Percentiles rank a stretch among this genome's conserved stretches.
Conservation (phyloP, 352 stramenopile species). For the Aphanomyces euteiches region DNA sequence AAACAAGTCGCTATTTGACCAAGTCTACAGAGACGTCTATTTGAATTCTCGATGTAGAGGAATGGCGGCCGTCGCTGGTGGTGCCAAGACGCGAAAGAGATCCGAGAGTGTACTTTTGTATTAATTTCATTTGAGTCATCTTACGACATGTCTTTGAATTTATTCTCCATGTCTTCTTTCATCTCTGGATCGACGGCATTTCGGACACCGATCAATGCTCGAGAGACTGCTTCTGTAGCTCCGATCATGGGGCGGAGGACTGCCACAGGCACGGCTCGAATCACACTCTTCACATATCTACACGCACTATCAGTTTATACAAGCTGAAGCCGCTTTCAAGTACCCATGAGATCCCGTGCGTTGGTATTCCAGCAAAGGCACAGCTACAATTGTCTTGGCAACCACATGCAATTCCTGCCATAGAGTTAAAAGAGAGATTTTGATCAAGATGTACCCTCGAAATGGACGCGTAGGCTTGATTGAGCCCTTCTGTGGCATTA, state of each 20-base stretch:
- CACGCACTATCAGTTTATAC: neutral
- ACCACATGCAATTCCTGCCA: slow-evolving; percentile 66
- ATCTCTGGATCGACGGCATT: slow-evolving; percentile 85
- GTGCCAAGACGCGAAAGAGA: no score
- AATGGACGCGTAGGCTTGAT: slow-evolving; percentile 81
- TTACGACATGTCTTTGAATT: slow-evolving; percentile 74
- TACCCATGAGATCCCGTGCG: slow-evolving; percentile 86
- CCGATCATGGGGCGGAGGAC: slow-evolving; percentile 85
- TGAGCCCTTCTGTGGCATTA: slow-evolving; percentile 73
- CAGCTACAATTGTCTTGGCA: slow-evolving; percentile 84
- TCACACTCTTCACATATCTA: slow-evolving; percentile 67
- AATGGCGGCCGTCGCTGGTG: no score
- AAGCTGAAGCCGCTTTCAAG: neutral
- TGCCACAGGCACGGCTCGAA: slow-evolving; percentile 80
- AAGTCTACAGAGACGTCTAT: no score
- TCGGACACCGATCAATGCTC: slow-evolving; percentile 80
- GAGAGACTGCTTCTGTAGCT: slow-evolving; percentile 78
- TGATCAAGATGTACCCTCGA: slow-evolving; percentile 36
- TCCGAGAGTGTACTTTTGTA: neutral
- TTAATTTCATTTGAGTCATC: neutral
- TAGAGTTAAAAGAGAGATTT: no score
- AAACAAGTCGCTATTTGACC: no score
- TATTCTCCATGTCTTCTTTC: slow-evolving; percentile 89
- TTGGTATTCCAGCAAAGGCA: slow-evolving; percentile 88
- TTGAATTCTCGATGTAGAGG: no score